A percentile compares a stretch with the other conserved stretches of the same genome.
Evolutionary conservation across 2,329 filamentous ascomycete species (phyloP).

Genomic region (Ceratocystis ficicola): DNA sequence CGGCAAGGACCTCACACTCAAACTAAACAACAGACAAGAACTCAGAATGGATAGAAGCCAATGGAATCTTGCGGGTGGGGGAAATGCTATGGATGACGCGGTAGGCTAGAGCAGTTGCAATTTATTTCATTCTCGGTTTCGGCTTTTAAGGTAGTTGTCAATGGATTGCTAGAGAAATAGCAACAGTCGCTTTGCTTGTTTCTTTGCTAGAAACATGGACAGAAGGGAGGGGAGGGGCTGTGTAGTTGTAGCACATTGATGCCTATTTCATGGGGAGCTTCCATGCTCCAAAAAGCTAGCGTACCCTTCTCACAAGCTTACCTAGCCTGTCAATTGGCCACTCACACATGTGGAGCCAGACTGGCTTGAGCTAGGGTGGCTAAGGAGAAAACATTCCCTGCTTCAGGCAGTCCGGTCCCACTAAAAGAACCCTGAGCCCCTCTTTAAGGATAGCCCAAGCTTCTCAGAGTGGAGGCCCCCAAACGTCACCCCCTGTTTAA

Average conservation of each 20-base stretch:
- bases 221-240: background rate
- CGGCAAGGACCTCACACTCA: constrained; percentile 1
- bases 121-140: background rate
- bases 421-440: background rate
- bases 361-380: background rate
- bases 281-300: background rate
- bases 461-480: background rate
- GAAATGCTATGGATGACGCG: background rate
- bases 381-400: constrained; percentile 1
- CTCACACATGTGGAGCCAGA: background rate
- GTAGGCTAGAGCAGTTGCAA: background rate
- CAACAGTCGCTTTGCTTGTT: background rate
- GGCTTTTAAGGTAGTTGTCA: background rate
- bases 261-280: background rate
- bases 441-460: background rate
- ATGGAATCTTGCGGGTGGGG: background rate
- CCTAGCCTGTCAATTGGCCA: background rate
- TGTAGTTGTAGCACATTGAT: background rate
- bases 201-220: background rate
- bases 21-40: background rate
- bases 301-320: background rate
- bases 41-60: background rate
- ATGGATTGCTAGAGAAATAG: background rate
- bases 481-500: background rate
- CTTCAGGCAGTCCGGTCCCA: background rate